Evolutionary conservation across 768 basidiomycete species (phyloP), one percentile per base, ranked within the genome.

Genomic region (Hypholoma fasciculare): DNA sequence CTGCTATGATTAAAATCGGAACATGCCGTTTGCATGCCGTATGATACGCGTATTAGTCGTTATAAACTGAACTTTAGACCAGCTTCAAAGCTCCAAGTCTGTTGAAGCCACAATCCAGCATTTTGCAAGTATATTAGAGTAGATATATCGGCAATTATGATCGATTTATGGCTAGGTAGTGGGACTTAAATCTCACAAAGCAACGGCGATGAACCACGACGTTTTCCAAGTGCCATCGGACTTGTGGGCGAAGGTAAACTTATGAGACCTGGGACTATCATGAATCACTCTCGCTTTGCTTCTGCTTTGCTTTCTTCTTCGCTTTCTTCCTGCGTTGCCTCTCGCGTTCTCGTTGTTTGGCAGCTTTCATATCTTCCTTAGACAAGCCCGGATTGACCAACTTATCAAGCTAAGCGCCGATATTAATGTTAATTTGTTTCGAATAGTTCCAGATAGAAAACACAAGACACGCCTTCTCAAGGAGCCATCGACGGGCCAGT

Each of bases 301-400:
- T 59, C 52, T 67, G 63, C 58, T 73, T 75, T 44, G 76, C 76
- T 70, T 86, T 89, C 75, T 85, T 90, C 75, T 84, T 92, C 1
- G 87, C 84, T 69, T 94, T 95, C 76, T 90, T 94, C 56, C 82
- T 77, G 61, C 87, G 80, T 58, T 82, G 84, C 40, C 90, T 79
- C 63, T 92, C 89, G 57, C 92, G 77, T 72, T 94, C 89, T 48
- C 85, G 78, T 70, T 91, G 85, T 67, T 81, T 89, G 13, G 93
- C 92, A 63, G 78, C 81, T 65, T 77, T 76, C 60, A 94, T 69
- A 16, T 89, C 85, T 61, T 79, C 78, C 66, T 86, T 90, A 2
- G 90, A 91, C 20, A 91, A 69, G 3, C 92, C 92, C 3, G 92
- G 92, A 67, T 94, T 93, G 52, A 74, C 67, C 17, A 87, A 58